A percentile compares a stretch with the other conserved stretches of the same genome.
Evolutionary conservation across 257 asterid genomes (phyloP).

Genomic region (Handroanthus guayacan): DNA sequence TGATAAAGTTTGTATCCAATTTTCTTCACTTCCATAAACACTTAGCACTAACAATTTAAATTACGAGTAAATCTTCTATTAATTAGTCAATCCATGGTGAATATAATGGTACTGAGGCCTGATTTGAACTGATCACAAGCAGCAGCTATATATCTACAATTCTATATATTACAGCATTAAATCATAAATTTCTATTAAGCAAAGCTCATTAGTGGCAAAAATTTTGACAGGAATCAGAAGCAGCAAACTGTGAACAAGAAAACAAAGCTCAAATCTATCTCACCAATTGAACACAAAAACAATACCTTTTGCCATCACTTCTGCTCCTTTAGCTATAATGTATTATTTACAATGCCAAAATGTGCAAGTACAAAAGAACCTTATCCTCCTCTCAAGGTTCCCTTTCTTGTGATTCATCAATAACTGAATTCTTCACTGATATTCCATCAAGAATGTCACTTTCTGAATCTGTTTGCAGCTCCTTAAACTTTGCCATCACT

Average conservation of each 20-base stretch:
- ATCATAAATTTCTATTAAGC: constrained; percentile 15
- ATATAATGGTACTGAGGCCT: no score
- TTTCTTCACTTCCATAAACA: no score
- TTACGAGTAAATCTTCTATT: no score
- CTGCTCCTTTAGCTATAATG: constrained; percentile 30
- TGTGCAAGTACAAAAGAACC: not conserved
- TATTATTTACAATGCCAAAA: constrained; percentile 48
- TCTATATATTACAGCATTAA: not conserved
- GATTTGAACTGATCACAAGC: not conserved
- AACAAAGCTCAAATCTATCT: constrained; percentile 16
- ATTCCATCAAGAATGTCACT: constrained; percentile 85
- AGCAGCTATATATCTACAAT: not conserved
- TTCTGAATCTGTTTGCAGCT: constrained; percentile 71
- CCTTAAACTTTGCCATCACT: constrained; percentile 95
- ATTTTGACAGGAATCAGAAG: constrained; percentile 38
- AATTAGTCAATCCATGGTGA: no score
- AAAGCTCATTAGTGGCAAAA: constrained; percentile 29
- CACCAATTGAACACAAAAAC: not conserved
- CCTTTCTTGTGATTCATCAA: constrained; percentile 79
- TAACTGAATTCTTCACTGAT: constrained; percentile 69
- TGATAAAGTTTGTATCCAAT: no score
- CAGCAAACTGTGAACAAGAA: constrained; percentile 34
- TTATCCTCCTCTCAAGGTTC: constrained; percentile 41
- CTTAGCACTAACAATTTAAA: no score
- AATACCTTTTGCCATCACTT: constrained; percentile 36